phyloP scores from a whole-genome alignment of 2,329 filamentous ascomycete species.

The Apiospora aurea region DNA sequence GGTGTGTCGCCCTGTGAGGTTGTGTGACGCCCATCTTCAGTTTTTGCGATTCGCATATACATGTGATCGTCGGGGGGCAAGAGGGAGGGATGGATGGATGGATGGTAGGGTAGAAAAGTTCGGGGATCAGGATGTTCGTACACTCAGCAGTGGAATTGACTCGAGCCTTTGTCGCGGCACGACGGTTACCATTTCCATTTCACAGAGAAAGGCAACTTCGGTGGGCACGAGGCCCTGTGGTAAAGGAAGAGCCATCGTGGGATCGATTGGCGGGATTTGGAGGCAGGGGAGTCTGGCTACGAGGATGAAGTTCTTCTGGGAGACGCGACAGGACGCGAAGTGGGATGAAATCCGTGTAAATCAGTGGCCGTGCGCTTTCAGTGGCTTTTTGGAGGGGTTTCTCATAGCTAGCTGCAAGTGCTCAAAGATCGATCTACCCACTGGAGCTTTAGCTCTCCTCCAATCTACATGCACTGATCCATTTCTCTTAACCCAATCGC shows the following conservation, averaged over 20 bases:
- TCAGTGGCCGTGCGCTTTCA: conserved; percentile 21
- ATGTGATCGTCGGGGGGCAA: neutral
- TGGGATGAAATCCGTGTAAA: conserved; percentile 17
- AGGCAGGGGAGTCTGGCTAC: neutral
- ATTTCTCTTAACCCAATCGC: neutral
- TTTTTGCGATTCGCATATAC: conserved; percentile 1
- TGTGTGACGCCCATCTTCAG: conserved; percentile 19
- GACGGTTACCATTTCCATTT: conserved; percentile 96
- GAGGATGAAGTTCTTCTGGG: neutral
- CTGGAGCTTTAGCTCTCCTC: neutral
- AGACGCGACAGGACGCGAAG: conserved; percentile 26
- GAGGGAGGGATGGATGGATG: conserved; percentile 8
- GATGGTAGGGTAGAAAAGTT: conserved; percentile 28
- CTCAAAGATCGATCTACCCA: neutral
- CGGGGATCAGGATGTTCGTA: conserved; percentile 56
- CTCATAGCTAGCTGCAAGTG: neutral
- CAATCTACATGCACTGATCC: neutral
- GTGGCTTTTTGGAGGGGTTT: neutral
- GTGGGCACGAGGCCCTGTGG: conserved; percentile 72
- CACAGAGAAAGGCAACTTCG: conserved; percentile 92
- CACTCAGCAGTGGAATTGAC: conserved; percentile 81
- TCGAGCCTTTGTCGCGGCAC: conserved; percentile 91
- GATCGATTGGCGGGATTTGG: neutral
- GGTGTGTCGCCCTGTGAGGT: conserved; percentile 76
- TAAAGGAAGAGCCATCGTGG: conserved; percentile 41